These are phyloP conservation scores for Tetrastigma voinierianum DNA, from an alignment of 164 flowering plant species.

Conservation along the genomic window DNA sequence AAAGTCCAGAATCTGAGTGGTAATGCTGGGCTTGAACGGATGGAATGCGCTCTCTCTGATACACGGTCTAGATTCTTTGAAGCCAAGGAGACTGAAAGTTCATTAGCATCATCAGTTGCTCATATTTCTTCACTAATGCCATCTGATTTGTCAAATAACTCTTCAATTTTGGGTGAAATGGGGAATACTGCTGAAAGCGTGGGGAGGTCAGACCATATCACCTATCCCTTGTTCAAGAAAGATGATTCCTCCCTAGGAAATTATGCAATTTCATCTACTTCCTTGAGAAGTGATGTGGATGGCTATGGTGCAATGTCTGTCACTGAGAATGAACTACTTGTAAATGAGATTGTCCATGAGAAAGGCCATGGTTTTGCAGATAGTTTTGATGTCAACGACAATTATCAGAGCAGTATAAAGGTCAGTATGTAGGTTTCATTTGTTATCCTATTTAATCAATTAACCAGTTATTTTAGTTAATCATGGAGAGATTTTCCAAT, in stretches of 20 bases:
- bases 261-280: slow-evolving; percentile 20
- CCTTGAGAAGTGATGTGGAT: slow-evolving; percentile 22
- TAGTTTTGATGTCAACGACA: slow-evolving; percentile 21
- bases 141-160: slow-evolving; percentile 24
- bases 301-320: slow-evolving; percentile 30
- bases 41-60: slow-evolving; percentile 81
- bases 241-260: slow-evolving; percentile 26
- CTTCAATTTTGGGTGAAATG: slow-evolving; percentile 20
- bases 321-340: slow-evolving; percentile 76
- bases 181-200: slow-evolving; percentile 16
- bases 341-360: slow-evolving; percentile 81
- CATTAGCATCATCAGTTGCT: slow-evolving; percentile 39
- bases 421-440: slow-evolving; percentile 31
- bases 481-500: not conserved
- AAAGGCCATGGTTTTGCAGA: slow-evolving; percentile 39
- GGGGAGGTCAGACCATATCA: slow-evolving; percentile 43
- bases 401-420: slow-evolving; percentile 38
- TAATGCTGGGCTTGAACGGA: slow-evolving; percentile 78
- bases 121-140: slow-evolving; percentile 38
- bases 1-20: slow-evolving; percentile 88
- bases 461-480: no score
- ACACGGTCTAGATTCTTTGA: slow-evolving; percentile 63
- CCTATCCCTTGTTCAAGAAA: slow-evolving; percentile 67
- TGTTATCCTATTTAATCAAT: not conserved
- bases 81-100: slow-evolving; percentile 59